A percentile compares a stretch with the other conserved stretches of the same genome.
phyloP scores from a whole-genome alignment of 2,329 filamentous ascomycete species.

The Cladophialophora immunda region DNA sequence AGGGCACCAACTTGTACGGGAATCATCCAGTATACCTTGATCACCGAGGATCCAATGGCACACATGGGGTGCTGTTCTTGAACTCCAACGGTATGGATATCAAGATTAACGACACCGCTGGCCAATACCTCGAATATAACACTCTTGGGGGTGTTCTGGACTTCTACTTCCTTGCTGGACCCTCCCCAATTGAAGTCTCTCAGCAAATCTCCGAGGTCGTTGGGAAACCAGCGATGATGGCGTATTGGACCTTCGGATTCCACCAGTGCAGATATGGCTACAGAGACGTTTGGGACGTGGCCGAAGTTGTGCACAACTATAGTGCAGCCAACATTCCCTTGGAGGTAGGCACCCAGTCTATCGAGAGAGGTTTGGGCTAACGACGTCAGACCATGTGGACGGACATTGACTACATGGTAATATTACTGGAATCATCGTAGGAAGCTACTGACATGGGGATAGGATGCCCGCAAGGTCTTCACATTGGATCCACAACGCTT shows the following conservation, averaged over 20 bases:
- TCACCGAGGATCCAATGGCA: slow-evolving; percentile 67
- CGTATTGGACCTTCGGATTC: slow-evolving; percentile 70
- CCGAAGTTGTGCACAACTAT: slow-evolving; percentile 55
- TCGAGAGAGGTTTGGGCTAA: slow-evolving; percentile 3
- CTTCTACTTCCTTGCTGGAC: slow-evolving; percentile 71
- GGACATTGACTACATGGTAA: slow-evolving; percentile 39
- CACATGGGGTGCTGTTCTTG: slow-evolving; percentile 72
- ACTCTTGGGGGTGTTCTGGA: slow-evolving; percentile 79
- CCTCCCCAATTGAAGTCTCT: slow-evolving; percentile 65
- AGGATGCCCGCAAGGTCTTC: slow-evolving; percentile 44
- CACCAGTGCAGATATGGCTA: slow-evolving; percentile 74
- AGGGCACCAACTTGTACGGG: slow-evolving; percentile 74
- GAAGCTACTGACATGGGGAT: slow-evolving; percentile 8
- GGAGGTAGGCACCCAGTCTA: slow-evolving; percentile 19
- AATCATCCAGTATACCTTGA: slow-evolving; percentile 80
- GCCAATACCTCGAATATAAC: slow-evolving; percentile 81
- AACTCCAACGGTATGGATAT: slow-evolving; percentile 82
- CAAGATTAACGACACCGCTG: slow-evolving; percentile 70
- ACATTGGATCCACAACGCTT: slow-evolving; percentile 50
- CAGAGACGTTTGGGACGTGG: slow-evolving; percentile 56
- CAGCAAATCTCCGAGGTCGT: slow-evolving; percentile 67
- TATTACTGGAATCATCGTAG: slow-evolving; percentile 18
- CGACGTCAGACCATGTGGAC: slow-evolving; percentile 52
- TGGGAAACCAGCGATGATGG: slow-evolving; percentile 67
- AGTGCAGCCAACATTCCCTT: slow-evolving; percentile 52